Evolutionary conservation across 257 asterid genomes (phyloP), one percentile per base, ranked within the genome.

Genomic region (Nicotiana knightiana): DNA sequence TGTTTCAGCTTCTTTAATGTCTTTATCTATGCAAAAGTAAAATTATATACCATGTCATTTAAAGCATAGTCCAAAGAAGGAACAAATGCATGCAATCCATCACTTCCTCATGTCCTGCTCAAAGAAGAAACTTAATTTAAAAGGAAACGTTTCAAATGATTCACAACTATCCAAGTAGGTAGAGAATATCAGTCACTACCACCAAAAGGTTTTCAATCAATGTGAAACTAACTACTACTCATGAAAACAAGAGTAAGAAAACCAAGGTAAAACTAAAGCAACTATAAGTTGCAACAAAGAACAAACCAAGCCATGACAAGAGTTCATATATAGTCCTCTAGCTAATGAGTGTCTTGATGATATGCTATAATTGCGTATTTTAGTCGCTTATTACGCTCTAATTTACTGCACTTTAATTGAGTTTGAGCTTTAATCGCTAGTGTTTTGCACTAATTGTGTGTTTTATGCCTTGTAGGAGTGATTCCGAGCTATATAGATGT

Each of bases 81-180:
- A 67, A 95, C 97, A 73, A 91, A 95, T 21, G 97, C 99, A 65
- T 95, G 99, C 43, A 95, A 89, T 46, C 97, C 98, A 77, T 93
- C 98, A 67, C 99, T 93, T 82, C 99, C 98, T 33, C 99, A 39
- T 95, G 99, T 75, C 99, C 99, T 93, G 88, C 63, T 62, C 81
- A 54, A 76, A 61, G 26, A 67, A 4, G 68, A 84, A 75, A 30
- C 62, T 4, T 70, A 43, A 3, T 26, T 48, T 18, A 11, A 58
- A 24, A 24, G 6, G 9, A 24, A 46, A 32, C 21, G 26, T 12
- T 35, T 35, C 61, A 71, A 13, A 46, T 0, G 61, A 71, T 70
- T 12, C 59, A 70, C 35, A 43, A 18, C 1, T 51, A 70, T 18
- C 32, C 3, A 39, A 37, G 12, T 43, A 39, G 21, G 21, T 46